Evolutionary conservation across 345 rosid species (phyloP).

Genomic region (Rhodomyrtus tomentosa): DNA sequence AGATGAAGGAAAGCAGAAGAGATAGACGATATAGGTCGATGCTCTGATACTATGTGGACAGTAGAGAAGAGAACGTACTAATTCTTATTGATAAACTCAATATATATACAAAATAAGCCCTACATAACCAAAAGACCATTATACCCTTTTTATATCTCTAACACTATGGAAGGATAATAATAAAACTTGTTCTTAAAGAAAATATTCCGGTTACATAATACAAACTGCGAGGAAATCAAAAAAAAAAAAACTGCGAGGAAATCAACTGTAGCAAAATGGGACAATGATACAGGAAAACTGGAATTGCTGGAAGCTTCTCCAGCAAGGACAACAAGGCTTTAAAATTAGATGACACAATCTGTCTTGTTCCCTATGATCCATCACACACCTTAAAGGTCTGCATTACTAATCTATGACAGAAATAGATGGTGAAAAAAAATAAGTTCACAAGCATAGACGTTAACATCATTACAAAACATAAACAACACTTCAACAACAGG

Average conservation of each 20-base stretch:
- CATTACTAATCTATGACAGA: not conserved
- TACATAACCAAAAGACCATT: too few species aligned
- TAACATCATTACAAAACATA: not conserved
- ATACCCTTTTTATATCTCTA: too few species aligned
- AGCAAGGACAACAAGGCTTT: not conserved
- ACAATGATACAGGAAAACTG: not conserved
- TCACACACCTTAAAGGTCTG: not conserved
- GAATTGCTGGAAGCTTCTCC: not conserved
- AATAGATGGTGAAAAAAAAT: not conserved
- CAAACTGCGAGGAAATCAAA: not conserved
- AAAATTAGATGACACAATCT: not conserved
- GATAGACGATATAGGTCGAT: too few species aligned
- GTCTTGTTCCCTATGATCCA: not conserved
- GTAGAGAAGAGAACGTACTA: too few species aligned
- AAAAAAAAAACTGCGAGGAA: not conserved
- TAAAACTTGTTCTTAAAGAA: not conserved
- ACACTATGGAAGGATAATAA: not conserved
- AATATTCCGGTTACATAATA: not conserved
- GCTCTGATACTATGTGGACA: too few species aligned
- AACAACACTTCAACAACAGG: not conserved
- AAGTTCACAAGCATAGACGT: not conserved
- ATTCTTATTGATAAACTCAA: too few species aligned
- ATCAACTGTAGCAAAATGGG: not conserved
- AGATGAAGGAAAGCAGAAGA: too few species aligned
- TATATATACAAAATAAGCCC: too few species aligned